Evolutionary conservation across 345 rosid species (phyloP).

Genomic region (Eucalyptus caleyi): DNA sequence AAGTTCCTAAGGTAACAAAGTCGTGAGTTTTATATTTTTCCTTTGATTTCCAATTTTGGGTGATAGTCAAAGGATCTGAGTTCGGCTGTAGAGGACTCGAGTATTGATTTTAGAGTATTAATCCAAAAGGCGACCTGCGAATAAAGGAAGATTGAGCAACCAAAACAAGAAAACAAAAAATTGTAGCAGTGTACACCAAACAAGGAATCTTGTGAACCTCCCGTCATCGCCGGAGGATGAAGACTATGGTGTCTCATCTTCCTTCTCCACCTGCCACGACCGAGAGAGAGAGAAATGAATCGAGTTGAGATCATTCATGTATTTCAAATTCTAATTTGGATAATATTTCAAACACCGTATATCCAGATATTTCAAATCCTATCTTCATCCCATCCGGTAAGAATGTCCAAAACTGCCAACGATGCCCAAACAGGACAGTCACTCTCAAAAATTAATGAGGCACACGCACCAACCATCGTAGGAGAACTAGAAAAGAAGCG

Average conservation of each 20-base stretch:
- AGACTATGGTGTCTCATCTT: background rate
- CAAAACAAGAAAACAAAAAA: background rate
- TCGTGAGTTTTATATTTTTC: conserved; percentile 11
- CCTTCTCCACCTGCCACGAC: background rate
- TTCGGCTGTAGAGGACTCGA: conserved; percentile 17
- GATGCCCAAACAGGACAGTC: background rate
- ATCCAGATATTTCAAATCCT: no score
- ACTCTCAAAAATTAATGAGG: background rate
- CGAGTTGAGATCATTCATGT: background rate
- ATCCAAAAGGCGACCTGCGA: no score
- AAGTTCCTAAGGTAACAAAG: background rate
- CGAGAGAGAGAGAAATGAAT: background rate
- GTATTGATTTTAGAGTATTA: background rate
- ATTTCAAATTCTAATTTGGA: no score
- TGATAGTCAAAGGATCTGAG: background rate
- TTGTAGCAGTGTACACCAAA: no score
- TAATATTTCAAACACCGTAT: background rate
- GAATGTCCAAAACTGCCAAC: background rate
- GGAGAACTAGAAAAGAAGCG: background rate
- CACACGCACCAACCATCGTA: background rate
- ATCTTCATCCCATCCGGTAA: no score
- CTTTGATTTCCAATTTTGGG: background rate
- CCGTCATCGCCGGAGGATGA: background rate
- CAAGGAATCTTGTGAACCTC: no score
- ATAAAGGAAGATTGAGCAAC: background rate